Evolutionary conservation across 1,284 basidiomycete genomes (phyloP).

Genomic region (Fomitopsis pinicola): DNA sequence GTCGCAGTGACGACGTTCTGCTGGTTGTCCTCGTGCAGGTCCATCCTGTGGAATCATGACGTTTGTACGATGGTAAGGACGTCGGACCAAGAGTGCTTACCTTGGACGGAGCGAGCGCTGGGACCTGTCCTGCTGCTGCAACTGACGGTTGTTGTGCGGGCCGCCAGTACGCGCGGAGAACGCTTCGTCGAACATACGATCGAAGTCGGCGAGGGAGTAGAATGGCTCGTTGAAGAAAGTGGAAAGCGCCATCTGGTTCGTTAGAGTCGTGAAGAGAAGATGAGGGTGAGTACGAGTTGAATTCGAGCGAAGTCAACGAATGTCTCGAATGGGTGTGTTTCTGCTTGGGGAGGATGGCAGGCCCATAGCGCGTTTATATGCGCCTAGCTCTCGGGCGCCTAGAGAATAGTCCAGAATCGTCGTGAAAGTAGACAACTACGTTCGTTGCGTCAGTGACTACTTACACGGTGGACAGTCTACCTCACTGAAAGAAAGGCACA

Average conservation of each 20-base stretch:
- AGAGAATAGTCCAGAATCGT: background rate
- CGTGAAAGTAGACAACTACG: background rate
- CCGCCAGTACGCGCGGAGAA: conserved; percentile 26
- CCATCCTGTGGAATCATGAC: conserved; percentile 32
- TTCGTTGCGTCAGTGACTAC: no score
- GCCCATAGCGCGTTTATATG: background rate
- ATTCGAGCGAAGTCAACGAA: background rate
- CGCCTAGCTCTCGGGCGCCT: background rate
- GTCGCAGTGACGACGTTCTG: conserved; percentile 41
- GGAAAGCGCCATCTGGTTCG: conserved; percentile 20
- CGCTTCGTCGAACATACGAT: conserved; percentile 46
- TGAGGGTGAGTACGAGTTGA: background rate
- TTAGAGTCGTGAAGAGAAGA: background rate
- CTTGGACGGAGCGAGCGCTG: conserved; percentile 20
- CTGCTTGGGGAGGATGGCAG: background rate
- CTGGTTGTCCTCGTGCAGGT: conserved; percentile 40
- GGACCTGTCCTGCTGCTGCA: conserved; percentile 9
- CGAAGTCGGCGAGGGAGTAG: conserved; percentile 38
- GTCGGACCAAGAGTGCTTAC: conserved; percentile 12
- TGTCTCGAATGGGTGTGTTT: background rate
- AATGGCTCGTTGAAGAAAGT: conserved; percentile 43
- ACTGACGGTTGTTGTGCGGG: conserved; percentile 4
- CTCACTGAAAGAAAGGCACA: no score
- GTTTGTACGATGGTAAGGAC: background rate
- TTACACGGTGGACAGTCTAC: no score